Evolutionary conservation across 768 basidiomycete species (phyloP), one percentile per base, ranked within the genome.

Genomic region (Fistulinella prunicolor): DNA sequence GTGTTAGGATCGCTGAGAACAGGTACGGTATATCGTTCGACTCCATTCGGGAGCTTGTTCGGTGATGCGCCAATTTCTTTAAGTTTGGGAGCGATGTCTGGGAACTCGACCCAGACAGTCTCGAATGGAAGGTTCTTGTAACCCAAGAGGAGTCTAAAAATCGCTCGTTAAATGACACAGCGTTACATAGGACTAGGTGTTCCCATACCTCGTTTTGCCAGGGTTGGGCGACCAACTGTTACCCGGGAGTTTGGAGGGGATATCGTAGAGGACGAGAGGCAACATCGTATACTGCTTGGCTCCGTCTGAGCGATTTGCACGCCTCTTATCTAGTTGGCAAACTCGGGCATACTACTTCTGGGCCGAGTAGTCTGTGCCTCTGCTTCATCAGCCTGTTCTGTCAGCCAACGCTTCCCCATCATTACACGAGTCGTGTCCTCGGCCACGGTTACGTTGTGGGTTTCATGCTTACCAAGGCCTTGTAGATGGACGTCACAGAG

Each of bases 141-240:
- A 20, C 62, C 42, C 50, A 68, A 54, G 12, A 59, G 58, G 13
- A 32, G 13, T 32, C 30, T 32, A 14, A 32, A 32, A 19, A n/a
- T n/a, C 6, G 2, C 10, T 10, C 13, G 6, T 39, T 51, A 4
- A 32, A n/a, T 22, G 6, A 13, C 4, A 17, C 17, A 12, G 13
- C 13, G 13, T 14, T 9, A 32, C 26, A 32, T 8, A 32, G 30
- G 13, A 14, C 13, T 32, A 5, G 26, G 26, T 32, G 30, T 12
- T 32, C 30, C 47, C 47, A 6, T 1, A 56, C 75, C 73, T 72
- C 23, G 70, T 57, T 47, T 65, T 76, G 51, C 62, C 68, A 6
- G 68, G 57, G 43, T 73, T 76, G 6, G 67, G 65, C 1, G 73
- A 64, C 66, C 66, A 73, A 3, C n/a, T 49, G 17, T 61, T 64